Percentiles rank a stretch among this genome's conserved stretches.
phyloP scores from a whole-genome alignment of 208 protist species.

The Novymonas esmeraldas region DNA sequence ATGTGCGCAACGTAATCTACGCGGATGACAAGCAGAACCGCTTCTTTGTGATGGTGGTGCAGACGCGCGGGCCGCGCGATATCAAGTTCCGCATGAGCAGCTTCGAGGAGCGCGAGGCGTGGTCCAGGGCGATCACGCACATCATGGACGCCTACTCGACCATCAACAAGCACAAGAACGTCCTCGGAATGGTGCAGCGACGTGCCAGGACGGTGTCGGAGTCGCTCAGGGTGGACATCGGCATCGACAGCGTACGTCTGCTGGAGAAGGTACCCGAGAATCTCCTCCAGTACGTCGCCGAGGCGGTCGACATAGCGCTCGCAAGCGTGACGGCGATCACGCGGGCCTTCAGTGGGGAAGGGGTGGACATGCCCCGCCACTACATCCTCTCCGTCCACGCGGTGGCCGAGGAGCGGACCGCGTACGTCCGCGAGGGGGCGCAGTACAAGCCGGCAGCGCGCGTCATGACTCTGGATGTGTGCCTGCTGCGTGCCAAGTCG shows the following conservation, averaged over 20 bases:
- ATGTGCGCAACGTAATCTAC: conserved; percentile 74
- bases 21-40: conserved; percentile 79
- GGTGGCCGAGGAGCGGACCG: conserved; percentile 21
- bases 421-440: conserved; percentile 17
- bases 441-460: conserved; percentile 75
- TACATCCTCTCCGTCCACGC: conserved; percentile 63
- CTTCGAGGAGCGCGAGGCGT: conserved; percentile 69
- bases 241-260: conserved; percentile 47
- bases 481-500: conserved; percentile 48
- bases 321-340: conserved; percentile 59
- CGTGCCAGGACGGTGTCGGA: conserved; percentile 49
- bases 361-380: conserved; percentile 37
- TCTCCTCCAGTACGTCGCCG: conserved; percentile 77
- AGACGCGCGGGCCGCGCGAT: conserved; percentile 42
- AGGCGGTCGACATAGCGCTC: conserved; percentile 77
- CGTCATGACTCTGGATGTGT: conserved; percentile 60
- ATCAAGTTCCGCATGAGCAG: conserved; percentile 76
- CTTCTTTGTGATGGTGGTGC: conserved; percentile 76
- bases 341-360: conserved; percentile 44
- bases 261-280: conserved; percentile 64
- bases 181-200: conserved; percentile 52
- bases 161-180: conserved; percentile 65
- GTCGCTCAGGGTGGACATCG: conserved; percentile 64
- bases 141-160: conserved; percentile 69
- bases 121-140: conserved; percentile 66